Evolutionary conservation across 2,329 filamentous ascomycete species (phyloP), one percentile per base, ranked within the genome.

Genomic region (Metarhizium brunneum): DNA sequence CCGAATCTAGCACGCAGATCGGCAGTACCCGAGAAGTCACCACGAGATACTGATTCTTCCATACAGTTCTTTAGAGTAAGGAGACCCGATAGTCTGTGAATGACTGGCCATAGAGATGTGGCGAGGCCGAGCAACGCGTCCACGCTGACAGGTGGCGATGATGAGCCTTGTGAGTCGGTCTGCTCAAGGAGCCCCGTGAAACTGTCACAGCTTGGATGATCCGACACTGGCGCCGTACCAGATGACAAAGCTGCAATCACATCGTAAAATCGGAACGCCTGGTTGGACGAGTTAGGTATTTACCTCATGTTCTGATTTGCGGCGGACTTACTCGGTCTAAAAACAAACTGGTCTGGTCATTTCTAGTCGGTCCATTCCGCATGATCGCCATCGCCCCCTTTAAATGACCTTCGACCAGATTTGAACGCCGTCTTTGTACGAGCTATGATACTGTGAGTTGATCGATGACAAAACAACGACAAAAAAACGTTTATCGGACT

Each of bases 241-340:
- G 84, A 76, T 0, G 82, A 85, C 35, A 86, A 69, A 1, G 83
- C 82, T 6, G 82, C 78, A 55, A 85, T 85, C 25, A 85, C 82
- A 63, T 85, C 82, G 67, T 85, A 85, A 61, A 85, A 85, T 6
- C 80, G 77, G 61, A 85, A 86, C 1, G 82, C 81, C 82, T 85
- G 54, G n/a, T 14, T 16, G 14, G 7, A 6, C 18, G 16, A 48
- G 5, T n/a, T 25, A 14, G 18, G 35, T 11, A 40, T 16, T 14
- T 13, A 18, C 29, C 36, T 3, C n/a, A n/a, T 29, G 16, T 16
- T 20, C 18, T 25, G 16, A 5, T 42, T 10, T 5, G 14, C 18
- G 16, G 11, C 11, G 18, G 6, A 65, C 69, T 56, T 70, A 84
- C 82, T 14, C 82, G 73, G 66, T 84, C 82, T 2, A 86, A 68